A percentile compares a stretch with the other conserved stretches of the same genome.
These are phyloP conservation scores for Penicillium capsulatum DNA, from an alignment of 2,329 filamentous ascomycete species.

Conservation along the genomic window DNA sequence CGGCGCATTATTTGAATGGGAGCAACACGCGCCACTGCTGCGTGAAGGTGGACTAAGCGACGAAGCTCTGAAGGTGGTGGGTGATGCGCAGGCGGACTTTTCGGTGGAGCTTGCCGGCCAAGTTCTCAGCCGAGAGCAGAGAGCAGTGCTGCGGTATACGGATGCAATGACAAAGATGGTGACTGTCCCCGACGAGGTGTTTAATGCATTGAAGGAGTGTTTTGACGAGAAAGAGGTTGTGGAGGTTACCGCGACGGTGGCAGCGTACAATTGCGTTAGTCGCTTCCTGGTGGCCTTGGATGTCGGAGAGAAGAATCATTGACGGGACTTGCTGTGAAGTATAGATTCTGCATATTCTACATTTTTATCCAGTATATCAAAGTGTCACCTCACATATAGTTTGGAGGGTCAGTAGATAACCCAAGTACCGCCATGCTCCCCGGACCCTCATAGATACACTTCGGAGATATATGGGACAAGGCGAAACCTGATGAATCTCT, in stretches of 20 bases:
- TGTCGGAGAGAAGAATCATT: constrained; percentile 47
- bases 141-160: constrained; percentile 66
- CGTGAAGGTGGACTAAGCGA: constrained; percentile 54
- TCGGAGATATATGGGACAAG: too few species aligned
- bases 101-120: constrained; percentile 23
- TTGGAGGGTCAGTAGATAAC: too few species aligned
- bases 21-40: constrained; percentile 71
- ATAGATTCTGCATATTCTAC: too few species aligned
- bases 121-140: constrained; percentile 56
- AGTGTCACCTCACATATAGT: too few species aligned
- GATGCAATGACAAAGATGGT: constrained; percentile 81
- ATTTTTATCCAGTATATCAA: too few species aligned
- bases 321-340: neutral
- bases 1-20: constrained; percentile 81
- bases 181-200: constrained; percentile 64
- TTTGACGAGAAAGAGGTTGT: constrained; percentile 72
- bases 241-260: constrained; percentile 74
- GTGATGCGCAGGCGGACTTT: constrained; percentile 29
- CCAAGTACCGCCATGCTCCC: too few species aligned
- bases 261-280: constrained; percentile 80
- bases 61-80: constrained; percentile 38
- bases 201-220: constrained; percentile 56
- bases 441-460: too few species aligned
- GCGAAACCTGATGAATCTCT: too few species aligned
- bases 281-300: constrained; percentile 78